Evolutionary conservation across 192 early-diverging fungal genomes (phyloP).

Genomic region (Backusella tuberculispora): DNA sequence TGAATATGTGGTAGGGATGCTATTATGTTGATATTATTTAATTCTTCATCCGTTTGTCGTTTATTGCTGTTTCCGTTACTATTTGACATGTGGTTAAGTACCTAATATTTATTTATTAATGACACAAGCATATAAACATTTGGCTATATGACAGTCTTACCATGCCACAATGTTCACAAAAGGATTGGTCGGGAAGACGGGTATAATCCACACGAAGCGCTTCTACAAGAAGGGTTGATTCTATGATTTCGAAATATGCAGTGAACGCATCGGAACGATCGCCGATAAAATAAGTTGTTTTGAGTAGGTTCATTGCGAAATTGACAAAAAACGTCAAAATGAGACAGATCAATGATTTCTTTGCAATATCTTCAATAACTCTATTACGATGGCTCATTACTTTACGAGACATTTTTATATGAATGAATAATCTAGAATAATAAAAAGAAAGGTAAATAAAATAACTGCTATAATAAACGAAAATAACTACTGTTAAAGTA

Average conservation of each 20-base stretch:
- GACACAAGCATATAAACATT: background rate
- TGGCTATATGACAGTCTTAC: background rate
- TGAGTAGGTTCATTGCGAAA: slow-evolving; percentile 41
- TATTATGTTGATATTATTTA: slow-evolving; percentile 16
- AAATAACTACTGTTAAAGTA: background rate
- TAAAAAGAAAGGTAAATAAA: background rate
- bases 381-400: slow-evolving; percentile 28
- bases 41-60: slow-evolving; percentile 1
- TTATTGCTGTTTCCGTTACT: slow-evolving; percentile 3
- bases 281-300: slow-evolving; percentile 33
- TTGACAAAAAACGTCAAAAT: slow-evolving; percentile 42
- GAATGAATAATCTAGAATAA: slow-evolving; percentile 25
- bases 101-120: background rate
- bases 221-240: slow-evolving; percentile 44
- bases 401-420: slow-evolving; percentile 21
- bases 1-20: background rate
- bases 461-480: background rate
- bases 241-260: slow-evolving; percentile 40
- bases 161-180: slow-evolving; percentile 34
- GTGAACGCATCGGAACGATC: slow-evolving; percentile 39
- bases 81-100: background rate
- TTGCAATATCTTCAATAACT: slow-evolving; percentile 35
- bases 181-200: slow-evolving; percentile 16
- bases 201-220: slow-evolving; percentile 36
- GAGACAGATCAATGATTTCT: slow-evolving; percentile 39